These are phyloP conservation scores for Ustilago loliicola DNA, from an alignment of 1,284 basidiomycete genomes.

Conservation along the genomic window DNA sequence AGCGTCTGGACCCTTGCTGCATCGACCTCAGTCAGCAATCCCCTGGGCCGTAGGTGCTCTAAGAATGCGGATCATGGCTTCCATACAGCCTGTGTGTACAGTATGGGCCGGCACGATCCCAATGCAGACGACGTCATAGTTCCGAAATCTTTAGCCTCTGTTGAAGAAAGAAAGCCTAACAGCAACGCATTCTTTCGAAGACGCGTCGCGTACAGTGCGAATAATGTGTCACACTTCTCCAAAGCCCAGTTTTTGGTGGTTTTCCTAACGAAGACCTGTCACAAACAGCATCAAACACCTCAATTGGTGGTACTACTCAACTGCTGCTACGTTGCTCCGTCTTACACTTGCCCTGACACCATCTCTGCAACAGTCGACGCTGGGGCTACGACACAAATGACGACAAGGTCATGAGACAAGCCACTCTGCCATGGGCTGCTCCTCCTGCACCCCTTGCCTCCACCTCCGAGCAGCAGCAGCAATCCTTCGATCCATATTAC, in stretches of 20 bases:
- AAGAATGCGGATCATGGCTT: background rate
- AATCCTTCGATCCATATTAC: background rate
- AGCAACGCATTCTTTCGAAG: background rate
- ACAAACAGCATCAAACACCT: background rate
- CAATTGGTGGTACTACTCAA: background rate
- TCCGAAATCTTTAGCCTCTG: background rate
- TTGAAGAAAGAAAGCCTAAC: constrained; percentile 12
- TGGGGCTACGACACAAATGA: constrained; percentile 1
- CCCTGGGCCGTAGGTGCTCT: background rate
- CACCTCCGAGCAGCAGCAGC: constrained; percentile 1
- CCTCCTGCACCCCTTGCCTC: constrained; percentile 1
- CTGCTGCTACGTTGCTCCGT: background rate
- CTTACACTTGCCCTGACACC: background rate
- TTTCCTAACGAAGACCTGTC: constrained; percentile 8
- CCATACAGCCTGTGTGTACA: too few relatives aligned
- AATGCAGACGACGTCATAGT: constrained; percentile 26
- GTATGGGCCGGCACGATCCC: too few relatives aligned
- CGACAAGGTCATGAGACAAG: constrained; percentile 43
- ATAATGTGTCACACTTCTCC: constrained; percentile 2
- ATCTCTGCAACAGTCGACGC: background rate
- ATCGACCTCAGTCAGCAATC: background rate
- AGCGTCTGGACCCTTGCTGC: constrained; percentile 3
- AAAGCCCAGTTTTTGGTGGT: background rate
- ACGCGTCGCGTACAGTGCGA: constrained; percentile 36
- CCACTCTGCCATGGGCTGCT: constrained; percentile 41